Conservation (phyloP, 2,329 filamentous ascomycete species). For the Penicillium rolfsii region DNA sequence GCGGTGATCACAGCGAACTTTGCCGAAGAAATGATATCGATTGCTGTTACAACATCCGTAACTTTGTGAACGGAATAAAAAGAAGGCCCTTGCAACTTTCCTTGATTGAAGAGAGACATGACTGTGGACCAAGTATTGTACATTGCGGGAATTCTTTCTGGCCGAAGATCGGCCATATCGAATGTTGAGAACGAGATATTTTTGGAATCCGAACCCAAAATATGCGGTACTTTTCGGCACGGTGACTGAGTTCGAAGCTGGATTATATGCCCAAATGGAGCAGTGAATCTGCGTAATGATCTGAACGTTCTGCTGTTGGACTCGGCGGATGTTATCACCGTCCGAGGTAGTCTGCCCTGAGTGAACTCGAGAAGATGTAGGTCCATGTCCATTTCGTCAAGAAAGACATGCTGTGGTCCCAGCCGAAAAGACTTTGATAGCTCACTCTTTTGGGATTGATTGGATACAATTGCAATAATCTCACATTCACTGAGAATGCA, state of each 20-base stretch:
- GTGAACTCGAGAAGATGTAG: constrained; percentile 9
- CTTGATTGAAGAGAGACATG: constrained; percentile 18
- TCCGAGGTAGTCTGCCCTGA: constrained; percentile 15
- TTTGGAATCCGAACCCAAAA: not conserved
- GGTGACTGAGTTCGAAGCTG: constrained; percentile 31
- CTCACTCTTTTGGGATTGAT: constrained; percentile 8
- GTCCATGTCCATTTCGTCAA: constrained; percentile 11
- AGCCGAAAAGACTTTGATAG: constrained; percentile 17
- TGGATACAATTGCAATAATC: constrained; percentile 22
- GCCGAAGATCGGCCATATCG: constrained; percentile 19
- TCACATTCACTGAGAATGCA: constrained; percentile 10
- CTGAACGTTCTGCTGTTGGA: not conserved
- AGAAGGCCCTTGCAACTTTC: constrained; percentile 14
- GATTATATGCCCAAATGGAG: constrained; percentile 36
- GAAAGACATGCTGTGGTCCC: constrained; percentile 17
- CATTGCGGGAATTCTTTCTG: constrained; percentile 4
- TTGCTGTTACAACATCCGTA: constrained; percentile 17
- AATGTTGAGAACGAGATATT: constrained; percentile 23
- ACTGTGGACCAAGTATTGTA: constrained; percentile 20
- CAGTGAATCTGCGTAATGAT: constrained; percentile 26
- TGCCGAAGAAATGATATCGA: constrained; percentile 8
- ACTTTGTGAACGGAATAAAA: constrained; percentile 13
- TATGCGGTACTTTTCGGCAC: not conserved
- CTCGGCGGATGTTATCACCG: constrained; percentile 20
- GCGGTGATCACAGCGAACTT: constrained; percentile 14